Percentiles rank a stretch among this genome's conserved stretches.
These are phyloP conservation scores for Flaveria bidentis DNA, from an alignment of 129 eudicot genomes.

Conservation along the genomic window DNA sequence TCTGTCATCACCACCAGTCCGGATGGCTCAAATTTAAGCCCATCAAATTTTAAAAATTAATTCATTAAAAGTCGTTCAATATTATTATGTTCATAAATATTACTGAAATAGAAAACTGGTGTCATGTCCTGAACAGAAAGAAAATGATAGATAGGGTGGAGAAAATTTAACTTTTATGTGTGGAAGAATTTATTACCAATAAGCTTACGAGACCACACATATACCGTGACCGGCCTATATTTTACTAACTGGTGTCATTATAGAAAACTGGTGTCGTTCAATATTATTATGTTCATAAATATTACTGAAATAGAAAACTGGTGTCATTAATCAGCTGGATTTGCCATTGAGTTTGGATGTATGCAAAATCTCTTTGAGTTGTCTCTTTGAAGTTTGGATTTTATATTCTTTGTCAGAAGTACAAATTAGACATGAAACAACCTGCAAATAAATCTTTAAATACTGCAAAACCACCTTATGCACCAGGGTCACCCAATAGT, in stretches of 20 bases:
- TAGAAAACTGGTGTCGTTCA: too few relatives aligned
- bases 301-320: too few relatives aligned
- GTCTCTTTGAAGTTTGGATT: slow-evolving; percentile 6
- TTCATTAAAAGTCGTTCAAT: not conserved
- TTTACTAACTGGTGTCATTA: too few relatives aligned
- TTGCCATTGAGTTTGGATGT: slow-evolving; percentile 1
- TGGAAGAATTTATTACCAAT: too few relatives aligned
- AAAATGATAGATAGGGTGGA: slow-evolving; percentile 32
- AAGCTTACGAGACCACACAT: too few relatives aligned
- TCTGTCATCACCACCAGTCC: not conserved
- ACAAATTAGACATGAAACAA: too few relatives aligned
- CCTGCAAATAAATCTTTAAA: too few relatives aligned
- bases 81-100: not conserved
- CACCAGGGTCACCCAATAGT: not conserved
- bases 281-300: not conserved
- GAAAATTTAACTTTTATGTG: not conserved
- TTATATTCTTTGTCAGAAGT: too few relatives aligned
- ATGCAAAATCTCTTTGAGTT: slow-evolving; percentile 20
- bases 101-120: not conserved
- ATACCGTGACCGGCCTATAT: too few relatives aligned
- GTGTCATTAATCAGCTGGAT: not conserved
- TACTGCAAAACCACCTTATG: not conserved
- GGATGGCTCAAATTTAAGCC: not conserved
- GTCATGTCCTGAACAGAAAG: not conserved
- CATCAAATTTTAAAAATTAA: too few relatives aligned